Evolutionary conservation across 208 protist genomes (phyloP), one percentile per base, ranked within the genome.

Genomic region (Lotmaria passim): DNA sequence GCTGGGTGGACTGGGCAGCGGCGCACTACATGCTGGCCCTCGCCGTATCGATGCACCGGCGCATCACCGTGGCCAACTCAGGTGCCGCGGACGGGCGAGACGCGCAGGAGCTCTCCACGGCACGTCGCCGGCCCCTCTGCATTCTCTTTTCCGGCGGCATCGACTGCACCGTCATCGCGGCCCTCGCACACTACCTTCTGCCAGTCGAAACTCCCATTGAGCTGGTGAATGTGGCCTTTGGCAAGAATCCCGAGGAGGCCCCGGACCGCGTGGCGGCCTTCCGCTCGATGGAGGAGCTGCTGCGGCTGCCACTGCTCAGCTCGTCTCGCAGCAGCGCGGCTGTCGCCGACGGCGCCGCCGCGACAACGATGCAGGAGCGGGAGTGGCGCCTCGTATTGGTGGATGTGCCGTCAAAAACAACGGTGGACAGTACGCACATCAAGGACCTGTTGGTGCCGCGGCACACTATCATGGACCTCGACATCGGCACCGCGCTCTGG

Each of bases 401-500:
- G n/a, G 92, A 98, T 73, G 84, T 97, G 2, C 79, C 85, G 15
- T 43, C 75, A 2, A 69, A 84, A 43, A 30, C 47, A 4, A 61
- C 78, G 2, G 64, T 66, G 28, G 50, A 78, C 41, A 85, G 78
- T 5, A 38, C 71, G 33, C 75, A 79, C 51, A 79, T 98, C 19
- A 78, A 82, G 19, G 72, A 79, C 31, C 73, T 98, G 17, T 71
- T 98, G 15, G 73, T 58, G 44, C 97, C 97, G 23, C 61, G 83
- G 33, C 52, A 80, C 65, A 97, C 93, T 28, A 90, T 98, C 3
- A 98, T 99, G 92, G 98, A 99, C 69, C 64, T 98, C 28, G 98
- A 98, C 79, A 98, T 99, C 65, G 97, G 93, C 55, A 92, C 90
- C 0, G 97, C 96, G 46, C 79, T 99, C 11, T 99, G 96, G 96